Evolutionary conservation across 2,329 filamentous ascomycete genomes (phyloP), one percentile per base, ranked within the genome.

Genomic region (Pseudogymnoascus sp.): DNA sequence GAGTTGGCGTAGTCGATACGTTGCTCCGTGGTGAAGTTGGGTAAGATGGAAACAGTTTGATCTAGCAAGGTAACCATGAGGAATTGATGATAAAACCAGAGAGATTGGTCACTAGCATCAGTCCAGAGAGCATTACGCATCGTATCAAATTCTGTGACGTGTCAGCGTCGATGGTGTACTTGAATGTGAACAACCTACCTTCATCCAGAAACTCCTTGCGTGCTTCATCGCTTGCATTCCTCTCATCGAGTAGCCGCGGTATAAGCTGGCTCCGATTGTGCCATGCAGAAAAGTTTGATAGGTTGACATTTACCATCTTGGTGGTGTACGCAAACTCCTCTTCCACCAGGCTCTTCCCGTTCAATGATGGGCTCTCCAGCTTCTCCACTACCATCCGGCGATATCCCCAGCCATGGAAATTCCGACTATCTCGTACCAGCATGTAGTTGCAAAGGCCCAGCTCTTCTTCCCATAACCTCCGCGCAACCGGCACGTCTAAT

Each of bases 281-380:
- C 93, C 95, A 97, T 1, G 95, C 95, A 3, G 92, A 97, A 74
- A 97, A 99, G 74, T 99, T 99, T 42, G 90, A 96, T 59, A 99
- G 80, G 70, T 96, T 90, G n/a, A 77, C 79, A 42, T 82, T 79
- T 70, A 97, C 91, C 91, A 93, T 97, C 72, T 85, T 89, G 13
- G 88, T 93, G 1, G 95, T 97, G 75, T 97, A 97, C 36, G 84
- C 86, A 68, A 96, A 95, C 74, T 99, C 95, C 15, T 81, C 72
- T 75, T 96, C 88, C 1, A 85, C 85, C 81, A 96, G 85, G 73
- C 84, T 90, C 60, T 75, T 74, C 1, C 82, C 83, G 5, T 76
- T 72, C 5, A 87, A 74, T 13, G 70, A 74, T 0, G 76, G 47
- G 63, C 82, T 84, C 74, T 96, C 91, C 1, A 97, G 80, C 64